Base-by-base conservation (phyloP, 2,329 filamentous ascomycete species). In the Pestalotiopsis sp. region DNA sequence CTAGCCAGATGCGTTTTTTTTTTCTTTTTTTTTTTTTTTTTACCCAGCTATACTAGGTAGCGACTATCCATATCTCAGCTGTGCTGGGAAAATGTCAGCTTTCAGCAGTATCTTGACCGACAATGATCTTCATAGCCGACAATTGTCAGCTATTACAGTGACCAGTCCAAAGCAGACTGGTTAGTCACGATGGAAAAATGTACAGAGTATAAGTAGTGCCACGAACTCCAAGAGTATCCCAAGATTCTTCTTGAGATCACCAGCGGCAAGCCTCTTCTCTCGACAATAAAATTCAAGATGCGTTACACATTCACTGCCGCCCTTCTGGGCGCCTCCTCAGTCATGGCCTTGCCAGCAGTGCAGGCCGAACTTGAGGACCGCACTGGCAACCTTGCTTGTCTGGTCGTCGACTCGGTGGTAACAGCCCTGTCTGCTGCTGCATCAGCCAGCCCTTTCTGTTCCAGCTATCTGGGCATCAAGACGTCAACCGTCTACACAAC, bases 391-490 rank as follows among this genome's bases (percentile, higher is more conserved):
- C 62, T 49, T 11, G 62, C 39, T 5, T 65, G 62, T n/a, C 62
- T 65, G 39, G 62, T 65, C 14, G 38, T 65, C 4, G 62, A 65
- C 27, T 23, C 62, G 5, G 62, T 65, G 2, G 62, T 65, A 1
- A 14, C 62, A 12, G 27, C 62, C 3, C 62, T 65, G n/a, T 49
- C 62, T 14, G 38, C 36, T 14, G 62, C 62, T 9, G n/a, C 62
- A 11, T 65, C 62, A 4, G 62, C 62, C n/a, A 65, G 38, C 17
- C 62, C 62, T 2, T 65, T 65, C 23, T 52, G 38, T 39, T 65
- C 62, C 39, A 65, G 62, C 39, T 65, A 45, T 23, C n/a, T 65
- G n/a, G 62, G 62, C 13, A 65, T 65, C n/a, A 20, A 49, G 62
- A 65, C 62, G 17, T 65, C 62, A 11, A 27, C 62, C 20, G 41